Base-by-base conservation (phyloP, 1,284 basidiomycete species). In the Puccinia horiana region DNA sequence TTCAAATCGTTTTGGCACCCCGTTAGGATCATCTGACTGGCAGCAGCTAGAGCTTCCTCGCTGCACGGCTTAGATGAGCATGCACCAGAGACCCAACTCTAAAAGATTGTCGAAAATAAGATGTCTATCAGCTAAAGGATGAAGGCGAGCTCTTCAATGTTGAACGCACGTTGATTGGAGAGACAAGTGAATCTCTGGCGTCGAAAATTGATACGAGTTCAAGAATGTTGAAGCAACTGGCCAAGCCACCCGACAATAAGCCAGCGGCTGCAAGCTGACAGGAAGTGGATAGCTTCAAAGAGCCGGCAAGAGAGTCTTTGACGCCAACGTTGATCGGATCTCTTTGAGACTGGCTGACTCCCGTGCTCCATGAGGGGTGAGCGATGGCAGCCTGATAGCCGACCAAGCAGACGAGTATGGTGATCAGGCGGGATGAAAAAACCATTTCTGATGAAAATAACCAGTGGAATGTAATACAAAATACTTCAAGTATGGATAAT, bases 121-220 rank as follows among this genome's bases (percentile, higher is more conserved):
- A n/a, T n/a, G n/a, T n/a, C n/a, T n/a, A n/a, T n/a, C n/a, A n/a
- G n/a, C n/a, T n/a, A n/a, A n/a, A n/a, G n/a, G n/a, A n/a, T n/a
- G n/a, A n/a, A n/a, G n/a, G n/a, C n/a, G n/a, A n/a, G n/a, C n/a
- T n/a, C n/a, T n/a, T n/a, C 16, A 63, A 63, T 4, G 0, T 23
- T 1, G 16, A 37, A 63, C 76, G 11, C 44, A 77, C 76, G n/a
- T 37, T 37, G 20, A 79, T 52, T 20, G 77, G 65, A 42, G 40
- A 18, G 16, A 70, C 23, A 8, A 79, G 12, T 1, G 77, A 79
- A 0, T 54, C 65, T 47, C 29, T 40, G 1, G 47, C 11, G 9
- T 40, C 47, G 26, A 79, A 26, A 37, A 70, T 49, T 16, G 77
- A 67, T 4, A 79, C 67, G 14, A 79, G 49, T 37, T 18, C 77